phyloP scores from a whole-genome alignment of 768 basidiomycete genomes.

The Exsudoporus frostii region DNA sequence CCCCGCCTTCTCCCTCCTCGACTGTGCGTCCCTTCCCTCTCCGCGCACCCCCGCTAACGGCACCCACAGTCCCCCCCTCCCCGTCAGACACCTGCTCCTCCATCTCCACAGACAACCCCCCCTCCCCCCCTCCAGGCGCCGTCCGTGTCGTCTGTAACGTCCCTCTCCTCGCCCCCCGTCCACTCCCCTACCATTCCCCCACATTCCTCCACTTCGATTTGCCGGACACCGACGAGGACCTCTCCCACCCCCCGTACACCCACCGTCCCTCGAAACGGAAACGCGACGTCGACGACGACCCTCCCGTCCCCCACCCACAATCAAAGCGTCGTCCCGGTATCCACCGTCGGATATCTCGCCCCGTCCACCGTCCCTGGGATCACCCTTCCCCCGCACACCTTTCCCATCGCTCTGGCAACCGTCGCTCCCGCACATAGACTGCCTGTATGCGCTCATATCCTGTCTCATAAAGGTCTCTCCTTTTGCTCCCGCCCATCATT shows the following conservation, averaged over 20 bases:
- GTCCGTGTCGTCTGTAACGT: conserved; percentile 60
- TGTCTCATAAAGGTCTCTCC: conserved; percentile 8
- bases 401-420: conserved; percentile 18
- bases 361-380: conserved; percentile 7
- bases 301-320: conserved; percentile 14
- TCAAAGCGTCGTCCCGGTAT: conserved; percentile 26
- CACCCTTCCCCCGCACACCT: neutral
- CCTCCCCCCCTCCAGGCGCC: conserved; percentile 27
- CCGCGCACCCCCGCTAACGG: neutral
- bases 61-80: conserved; percentile 38
- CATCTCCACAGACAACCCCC: conserved; percentile 21
- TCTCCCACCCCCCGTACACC: conserved; percentile 69
- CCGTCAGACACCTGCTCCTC: conserved; percentile 40
- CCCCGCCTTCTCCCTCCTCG: neutral
- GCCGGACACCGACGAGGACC: conserved; percentile 66
- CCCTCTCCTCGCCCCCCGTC: conserved; percentile 65
- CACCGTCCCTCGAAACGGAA: conserved; percentile 54
- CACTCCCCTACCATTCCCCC: conserved; percentile 67
- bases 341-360: conserved; percentile 20
- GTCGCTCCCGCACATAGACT: conserved; percentile 14
- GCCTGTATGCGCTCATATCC: conserved; percentile 3
- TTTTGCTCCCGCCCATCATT: neutral
- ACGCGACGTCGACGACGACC: conserved; percentile 28
- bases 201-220: conserved; percentile 66
- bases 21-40: neutral